Conservation (phyloP, 805 yeast genomes). For the Zygotorulaspora chibaensis region DNA sequence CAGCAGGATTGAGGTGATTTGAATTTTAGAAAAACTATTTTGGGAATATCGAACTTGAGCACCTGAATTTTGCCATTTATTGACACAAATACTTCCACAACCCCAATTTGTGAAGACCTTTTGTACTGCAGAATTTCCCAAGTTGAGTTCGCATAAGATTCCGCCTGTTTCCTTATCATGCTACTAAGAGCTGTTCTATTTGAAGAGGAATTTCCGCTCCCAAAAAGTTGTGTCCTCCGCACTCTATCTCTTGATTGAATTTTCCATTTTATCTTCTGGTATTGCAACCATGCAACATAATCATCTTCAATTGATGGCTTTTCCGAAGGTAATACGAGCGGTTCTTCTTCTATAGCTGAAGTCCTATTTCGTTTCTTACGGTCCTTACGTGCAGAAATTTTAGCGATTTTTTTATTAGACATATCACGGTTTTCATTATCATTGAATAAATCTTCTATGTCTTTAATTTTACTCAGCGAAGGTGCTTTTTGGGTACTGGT, state of each 20-base stretch:
- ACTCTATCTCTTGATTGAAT: conserved; percentile 66
- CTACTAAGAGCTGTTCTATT: conserved; percentile 61
- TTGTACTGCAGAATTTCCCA: conserved; percentile 86
- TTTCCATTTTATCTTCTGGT: conserved; percentile 87
- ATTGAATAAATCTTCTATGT: conserved; percentile 69
- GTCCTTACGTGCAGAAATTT: conserved; percentile 36
- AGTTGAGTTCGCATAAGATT: conserved; percentile 63
- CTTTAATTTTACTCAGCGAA: conserved; percentile 43
- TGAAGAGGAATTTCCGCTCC: conserved; percentile 50
- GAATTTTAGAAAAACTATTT: conserved; percentile 65
- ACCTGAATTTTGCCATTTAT: conserved; percentile 71
- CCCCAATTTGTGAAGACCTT: conserved; percentile 61
- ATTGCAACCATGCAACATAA: conserved; percentile 61
- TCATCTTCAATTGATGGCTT: conserved; percentile 63
- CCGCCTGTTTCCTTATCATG: conserved; percentile 74
- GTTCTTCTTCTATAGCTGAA: conserved; percentile 44
- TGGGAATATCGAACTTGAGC: conserved; percentile 68
- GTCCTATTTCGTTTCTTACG: conserved; percentile 30
- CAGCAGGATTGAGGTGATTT: conserved; percentile 41
- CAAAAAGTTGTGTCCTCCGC: conserved; percentile 75
- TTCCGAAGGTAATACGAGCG: conserved; percentile 40
- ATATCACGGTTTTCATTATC: conserved; percentile 22
- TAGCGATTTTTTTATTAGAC: conserved; percentile 33
- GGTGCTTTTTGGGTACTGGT: conserved; percentile 41
- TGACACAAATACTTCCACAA: conserved; percentile 63